A percentile compares a stretch with the other conserved stretches of the same genome.
These are phyloP conservation scores for Zygoascus ofunaensis DNA, from an alignment of 805 yeast genomes.

Conservation along the genomic window DNA sequence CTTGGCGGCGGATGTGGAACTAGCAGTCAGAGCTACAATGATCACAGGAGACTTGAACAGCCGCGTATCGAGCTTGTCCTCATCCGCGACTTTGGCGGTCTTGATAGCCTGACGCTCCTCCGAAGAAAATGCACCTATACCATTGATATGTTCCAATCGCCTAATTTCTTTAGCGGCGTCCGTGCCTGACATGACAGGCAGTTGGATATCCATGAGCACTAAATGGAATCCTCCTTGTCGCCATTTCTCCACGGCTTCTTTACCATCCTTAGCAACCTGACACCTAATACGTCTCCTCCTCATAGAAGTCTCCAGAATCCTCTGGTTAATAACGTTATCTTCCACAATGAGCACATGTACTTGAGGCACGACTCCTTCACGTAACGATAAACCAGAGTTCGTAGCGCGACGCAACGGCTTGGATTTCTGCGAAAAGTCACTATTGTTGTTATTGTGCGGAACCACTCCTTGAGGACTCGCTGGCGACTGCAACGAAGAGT, in stretches of 20 bases:
- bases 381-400: background rate
- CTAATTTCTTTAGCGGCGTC: slow-evolving; percentile 92
- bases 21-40: slow-evolving; percentile 93
- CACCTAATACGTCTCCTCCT: slow-evolving; percentile 77
- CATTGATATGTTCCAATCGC: slow-evolving; percentile 66
- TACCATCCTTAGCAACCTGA: slow-evolving; percentile 84
- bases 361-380: slow-evolving; percentile 66
- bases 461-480: background rate
- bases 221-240: slow-evolving; percentile 87
- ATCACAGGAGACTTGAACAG: slow-evolving; percentile 91
- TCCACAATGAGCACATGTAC: slow-evolving; percentile 90
- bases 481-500: background rate
- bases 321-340: slow-evolving; percentile 90
- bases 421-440: background rate
- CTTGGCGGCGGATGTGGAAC: slow-evolving; percentile 74
- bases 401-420: slow-evolving; percentile 1
- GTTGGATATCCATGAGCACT: slow-evolving; percentile 93
- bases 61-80: slow-evolving; percentile 49
- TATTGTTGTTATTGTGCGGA: background rate
- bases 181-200: slow-evolving; percentile 92
- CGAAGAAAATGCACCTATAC: slow-evolving; percentile 52
- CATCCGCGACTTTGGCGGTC: slow-evolving; percentile 23
- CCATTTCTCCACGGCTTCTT: slow-evolving; percentile 94
- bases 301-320: slow-evolving; percentile 80
- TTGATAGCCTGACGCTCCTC: slow-evolving; percentile 30